Conservation (phyloP, 2,329 filamentous ascomycete genomes). For the Juglanconis sp. region DNA sequence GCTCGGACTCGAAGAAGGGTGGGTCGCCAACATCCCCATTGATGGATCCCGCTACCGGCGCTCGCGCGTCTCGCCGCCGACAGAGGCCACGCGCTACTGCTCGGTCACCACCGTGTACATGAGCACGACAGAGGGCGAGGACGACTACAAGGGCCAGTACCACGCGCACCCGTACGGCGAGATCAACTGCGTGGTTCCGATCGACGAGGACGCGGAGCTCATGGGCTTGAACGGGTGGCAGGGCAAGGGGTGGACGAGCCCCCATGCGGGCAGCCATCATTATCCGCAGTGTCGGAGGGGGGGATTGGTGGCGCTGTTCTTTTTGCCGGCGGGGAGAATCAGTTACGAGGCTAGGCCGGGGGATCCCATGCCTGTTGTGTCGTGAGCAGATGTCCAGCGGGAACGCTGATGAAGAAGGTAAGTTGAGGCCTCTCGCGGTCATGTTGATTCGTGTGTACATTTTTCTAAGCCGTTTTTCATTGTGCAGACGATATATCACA, state of each 20-base stretch:
- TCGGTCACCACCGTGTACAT: constrained; percentile 58
- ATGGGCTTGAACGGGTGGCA: constrained; percentile 56
- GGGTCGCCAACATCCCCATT: constrained; percentile 41
- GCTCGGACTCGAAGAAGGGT: constrained; percentile 40
- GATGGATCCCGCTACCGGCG: constrained; percentile 45
- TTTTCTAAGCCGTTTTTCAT: too few relatives aligned
- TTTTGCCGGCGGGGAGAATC: constrained; percentile 53
- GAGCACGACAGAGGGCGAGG: constrained; percentile 35
- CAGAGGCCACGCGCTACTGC: constrained; percentile 45
- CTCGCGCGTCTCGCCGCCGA: constrained; percentile 43
- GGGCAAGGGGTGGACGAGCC: constrained; percentile 53
- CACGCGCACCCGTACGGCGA: constrained; percentile 52
- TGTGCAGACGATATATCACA: too few relatives aligned
- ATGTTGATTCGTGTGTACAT: too few relatives aligned
- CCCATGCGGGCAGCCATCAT: constrained; percentile 54
- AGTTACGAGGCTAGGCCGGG: constrained; percentile 43
- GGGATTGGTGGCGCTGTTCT: constrained; percentile 50
- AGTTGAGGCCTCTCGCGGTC: too few relatives aligned
- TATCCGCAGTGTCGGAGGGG: constrained; percentile 51
- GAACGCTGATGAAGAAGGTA: neutral
- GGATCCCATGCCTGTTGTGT: constrained; percentile 35
- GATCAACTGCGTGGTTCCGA: constrained; percentile 52
- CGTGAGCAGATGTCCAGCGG: neutral
- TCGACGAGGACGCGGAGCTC: constrained; percentile 47
- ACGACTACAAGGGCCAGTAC: constrained; percentile 51